Evolutionary conservation across 2,329 filamentous ascomycete genomes (phyloP), one percentile per base, ranked within the genome.

Genomic region (Alternaria arbusti): DNA sequence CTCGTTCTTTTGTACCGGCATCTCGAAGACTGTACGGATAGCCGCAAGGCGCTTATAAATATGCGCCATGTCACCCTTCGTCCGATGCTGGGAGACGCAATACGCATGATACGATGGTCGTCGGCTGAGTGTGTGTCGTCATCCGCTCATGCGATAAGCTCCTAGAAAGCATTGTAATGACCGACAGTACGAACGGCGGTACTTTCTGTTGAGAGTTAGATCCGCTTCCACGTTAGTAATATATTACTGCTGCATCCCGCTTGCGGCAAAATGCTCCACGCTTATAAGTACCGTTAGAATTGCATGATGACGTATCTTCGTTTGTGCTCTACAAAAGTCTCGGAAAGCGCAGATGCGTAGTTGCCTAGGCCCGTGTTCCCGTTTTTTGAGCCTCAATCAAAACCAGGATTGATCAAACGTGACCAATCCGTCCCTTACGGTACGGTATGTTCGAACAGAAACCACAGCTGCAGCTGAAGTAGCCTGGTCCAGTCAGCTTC

Each of bases 61-160:
- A 47, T 52, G 65, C 64, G 61, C 44, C 61, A 65, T 26, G 57
- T 60, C 63, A 65, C 62, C 57, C 54, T 10, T 52, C 30, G 30
- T 52, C 63, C 68, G 66, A 45, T 68, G 68, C 66, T 64, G 63
- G 61, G 17, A 17, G 55, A 49, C 25, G 61, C 67, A 50, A 32
- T 70, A 45, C 54, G 64, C 30, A 68, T 71, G 61, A 64, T 62
- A 46, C 56, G 49, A 64, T 59, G 43, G 46, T 51, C 46, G 40
- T 36, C 36, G 30, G 46, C 54, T 30, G 23, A 26, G 32, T 46
- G 36, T 17, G n/a, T 57, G 46, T 60, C 50, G 40, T 57, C 59
- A 64, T 50, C 43, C 23, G 61, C 57, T 62, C 68, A 59, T 64
- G 46, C 58, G 61, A 66, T 65, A 56, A 26, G 26, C 8, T 44